phyloP scores from a whole-genome alignment of 805 yeast species.

The Kodamaea restingae region DNA sequence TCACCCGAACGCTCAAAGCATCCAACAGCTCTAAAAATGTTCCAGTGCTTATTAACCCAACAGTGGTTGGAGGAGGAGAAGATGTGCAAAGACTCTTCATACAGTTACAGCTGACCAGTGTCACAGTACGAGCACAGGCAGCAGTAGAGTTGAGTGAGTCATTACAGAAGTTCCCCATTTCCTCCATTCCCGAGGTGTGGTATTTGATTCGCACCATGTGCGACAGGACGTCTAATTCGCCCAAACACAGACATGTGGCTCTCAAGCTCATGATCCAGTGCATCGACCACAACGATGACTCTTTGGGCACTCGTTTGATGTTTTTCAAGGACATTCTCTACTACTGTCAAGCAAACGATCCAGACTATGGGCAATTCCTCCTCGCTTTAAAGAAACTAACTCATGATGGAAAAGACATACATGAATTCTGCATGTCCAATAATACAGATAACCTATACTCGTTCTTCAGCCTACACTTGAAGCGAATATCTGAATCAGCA shows the following conservation, averaged over 20 bases:
- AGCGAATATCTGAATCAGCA: background rate
- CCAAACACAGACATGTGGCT: constrained; percentile 40
- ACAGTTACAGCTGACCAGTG: constrained; percentile 35
- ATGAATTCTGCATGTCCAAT: constrained; percentile 47
- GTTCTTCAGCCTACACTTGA: constrained; percentile 11
- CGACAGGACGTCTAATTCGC: constrained; percentile 32
- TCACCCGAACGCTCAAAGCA: constrained; percentile 34
- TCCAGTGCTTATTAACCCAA: constrained; percentile 38
- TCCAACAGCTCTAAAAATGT: constrained; percentile 20
- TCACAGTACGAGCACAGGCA: constrained; percentile 43
- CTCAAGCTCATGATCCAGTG: constrained; percentile 54
- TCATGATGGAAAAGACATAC: constrained; percentile 49
- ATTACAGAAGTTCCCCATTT: constrained; percentile 48
- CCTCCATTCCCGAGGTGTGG: constrained; percentile 75
- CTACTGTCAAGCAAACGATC: constrained; percentile 41
- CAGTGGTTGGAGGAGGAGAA: constrained; percentile 43
- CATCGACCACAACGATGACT: constrained; percentile 48
- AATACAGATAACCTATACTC: constrained; percentile 21
- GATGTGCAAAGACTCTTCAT: constrained; percentile 36
- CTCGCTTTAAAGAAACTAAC: constrained; percentile 46
- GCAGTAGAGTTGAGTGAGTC: constrained; percentile 49
- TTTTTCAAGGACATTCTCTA: constrained; percentile 58
- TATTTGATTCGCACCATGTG: constrained; percentile 57
- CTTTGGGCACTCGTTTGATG: constrained; percentile 46
- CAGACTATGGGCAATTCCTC: constrained; percentile 50